A percentile compares a stretch with the other conserved stretches of the same genome.
Evolutionary conservation across 306 rosid species (phyloP).

Genomic region (Quercus suber): DNA sequence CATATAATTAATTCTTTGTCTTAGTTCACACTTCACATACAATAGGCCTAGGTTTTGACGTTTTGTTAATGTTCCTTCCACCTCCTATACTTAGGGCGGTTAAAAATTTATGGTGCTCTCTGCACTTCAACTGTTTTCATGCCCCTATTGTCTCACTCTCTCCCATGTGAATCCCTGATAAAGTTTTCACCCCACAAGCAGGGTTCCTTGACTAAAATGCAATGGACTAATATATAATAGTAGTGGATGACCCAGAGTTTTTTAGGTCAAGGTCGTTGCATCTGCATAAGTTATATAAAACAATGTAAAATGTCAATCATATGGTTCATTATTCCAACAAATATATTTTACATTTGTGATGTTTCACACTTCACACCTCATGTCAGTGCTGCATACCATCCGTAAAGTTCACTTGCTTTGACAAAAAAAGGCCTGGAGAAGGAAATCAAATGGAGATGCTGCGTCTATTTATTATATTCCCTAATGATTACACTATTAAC

Average conservation of each 20-base stretch:
- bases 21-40: no score
- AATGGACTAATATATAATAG: background rate
- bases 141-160: no score
- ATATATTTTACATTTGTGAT: constrained; percentile 13
- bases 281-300: constrained; percentile 15
- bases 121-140: no score
- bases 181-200: background rate
- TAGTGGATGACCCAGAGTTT: constrained; percentile 18
- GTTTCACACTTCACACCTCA: constrained; percentile 7
- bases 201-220: constrained; percentile 18
- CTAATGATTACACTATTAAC: background rate
- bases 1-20: no score
- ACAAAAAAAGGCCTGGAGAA: background rate
- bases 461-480: background rate
- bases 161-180: background rate
- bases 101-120: no score
- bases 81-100: no score
- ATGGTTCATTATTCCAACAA: constrained; percentile 15
- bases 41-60: no score
- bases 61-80: no score
- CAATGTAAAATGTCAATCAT: background rate
- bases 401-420: no score
- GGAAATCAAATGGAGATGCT: constrained; percentile 1
- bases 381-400: no score
- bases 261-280: constrained; percentile 18